These are phyloP conservation scores for Antarctomyces pellizariae DNA, from an alignment of 495 filamentous ascomycete genomes.

Conservation along the genomic window DNA sequence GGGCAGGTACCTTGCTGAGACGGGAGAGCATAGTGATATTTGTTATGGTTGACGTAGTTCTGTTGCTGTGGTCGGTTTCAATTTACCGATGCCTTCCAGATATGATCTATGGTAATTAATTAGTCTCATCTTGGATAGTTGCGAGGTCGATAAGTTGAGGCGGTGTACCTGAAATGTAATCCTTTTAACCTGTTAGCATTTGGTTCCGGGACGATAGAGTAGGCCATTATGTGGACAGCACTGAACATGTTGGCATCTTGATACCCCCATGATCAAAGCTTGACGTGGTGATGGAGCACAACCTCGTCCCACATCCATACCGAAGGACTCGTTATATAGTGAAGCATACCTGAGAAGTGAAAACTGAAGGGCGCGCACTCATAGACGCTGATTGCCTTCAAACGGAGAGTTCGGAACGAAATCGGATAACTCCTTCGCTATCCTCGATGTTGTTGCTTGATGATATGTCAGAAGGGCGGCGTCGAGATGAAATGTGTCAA, in stretches of 20 bases:
- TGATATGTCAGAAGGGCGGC: no score
- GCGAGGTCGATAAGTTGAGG: no score
- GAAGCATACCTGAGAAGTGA: constrained; percentile 96
- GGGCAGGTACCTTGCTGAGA: constrained; percentile 32
- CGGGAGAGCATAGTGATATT: constrained; percentile 41
- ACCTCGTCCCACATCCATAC: no score
- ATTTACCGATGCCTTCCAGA: constrained; percentile 86
- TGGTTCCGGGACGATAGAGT: constrained; percentile 9
- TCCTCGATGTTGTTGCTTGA: no score
- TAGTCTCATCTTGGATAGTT: no score
- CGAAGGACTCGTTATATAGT: no score
- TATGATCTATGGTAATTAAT: constrained; percentile 48
- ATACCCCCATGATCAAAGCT: no score
- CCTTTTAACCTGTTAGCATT: constrained; percentile 26
- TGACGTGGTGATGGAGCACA: no score
- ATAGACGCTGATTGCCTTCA: constrained; percentile 41
- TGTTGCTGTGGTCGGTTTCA: constrained; percentile 24
- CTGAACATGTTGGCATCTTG: no score
- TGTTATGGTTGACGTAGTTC: constrained; percentile 8
- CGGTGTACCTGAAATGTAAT: constrained; percentile 76
- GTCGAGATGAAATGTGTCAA: no score
- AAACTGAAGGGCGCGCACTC: constrained; percentile 80
- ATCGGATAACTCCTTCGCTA: no score
- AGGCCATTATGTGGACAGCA: constrained; percentile 2
- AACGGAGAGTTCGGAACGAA: no score